Conservation (phyloP, 2,329 filamentous ascomycete species). For the Monilinia vaccinii-corymbosi region DNA sequence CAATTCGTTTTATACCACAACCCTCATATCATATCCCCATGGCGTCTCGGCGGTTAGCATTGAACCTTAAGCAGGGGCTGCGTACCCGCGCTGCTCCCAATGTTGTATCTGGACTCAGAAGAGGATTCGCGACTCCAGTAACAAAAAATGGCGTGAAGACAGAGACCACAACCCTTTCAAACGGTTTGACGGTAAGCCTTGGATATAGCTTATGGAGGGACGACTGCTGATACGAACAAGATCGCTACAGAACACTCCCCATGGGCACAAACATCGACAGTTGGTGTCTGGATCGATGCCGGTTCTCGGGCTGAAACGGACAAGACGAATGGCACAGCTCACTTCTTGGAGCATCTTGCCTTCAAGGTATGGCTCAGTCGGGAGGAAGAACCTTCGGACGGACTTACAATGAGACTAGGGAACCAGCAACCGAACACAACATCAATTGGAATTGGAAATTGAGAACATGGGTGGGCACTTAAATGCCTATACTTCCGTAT, state of each 20-base stretch:
- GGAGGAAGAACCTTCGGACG: conserved; percentile 5
- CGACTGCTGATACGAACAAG: conserved; percentile 41
- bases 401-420: conserved; percentile 46
- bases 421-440: conserved; percentile 86
- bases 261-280: conserved; percentile 95
- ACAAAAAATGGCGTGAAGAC: conserved; percentile 63
- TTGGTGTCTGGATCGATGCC: conserved; percentile 99
- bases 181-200: conserved; percentile 78
- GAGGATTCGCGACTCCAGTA: conserved; percentile 86
- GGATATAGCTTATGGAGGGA: background rate
- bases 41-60: conserved; percentile 95
- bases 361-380: conserved; percentile 69
- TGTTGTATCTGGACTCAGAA: conserved; percentile 65
- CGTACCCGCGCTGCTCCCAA: conserved; percentile 80
- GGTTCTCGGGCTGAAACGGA: conserved; percentile 96
- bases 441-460: conserved; percentile 97
- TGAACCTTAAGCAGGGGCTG: conserved; percentile 85
- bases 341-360: conserved; percentile 98
- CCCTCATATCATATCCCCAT: conserved; percentile 40
- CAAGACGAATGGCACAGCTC: conserved; percentile 97
- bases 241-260: conserved; percentile 97
- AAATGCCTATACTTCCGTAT: conserved; percentile 98
- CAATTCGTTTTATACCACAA: conserved; percentile 16
- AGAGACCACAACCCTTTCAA: conserved; percentile 91
- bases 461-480: conserved; percentile 99